Base-by-base conservation (phyloP, 495 filamentous ascomycete species). In the Xylaria sp. region DNA sequence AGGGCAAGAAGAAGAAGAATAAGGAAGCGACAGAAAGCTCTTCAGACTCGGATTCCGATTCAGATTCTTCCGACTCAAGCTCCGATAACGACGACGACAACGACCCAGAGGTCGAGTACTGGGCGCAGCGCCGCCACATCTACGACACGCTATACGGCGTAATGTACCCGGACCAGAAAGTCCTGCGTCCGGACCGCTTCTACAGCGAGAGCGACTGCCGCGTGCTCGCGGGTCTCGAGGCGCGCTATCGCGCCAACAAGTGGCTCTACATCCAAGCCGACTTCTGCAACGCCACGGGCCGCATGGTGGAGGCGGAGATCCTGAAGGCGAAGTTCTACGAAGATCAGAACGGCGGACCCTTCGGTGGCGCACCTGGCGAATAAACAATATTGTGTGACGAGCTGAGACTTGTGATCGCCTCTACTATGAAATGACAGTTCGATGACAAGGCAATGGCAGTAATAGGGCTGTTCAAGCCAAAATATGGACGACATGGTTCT, bases 211-310 rank as follows among this genome's bases (percentile, higher is more conserved):
- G 63, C 21, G 80, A 82, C 62, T 79, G 77, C 71, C 67, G 72
- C 21, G 46, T 78, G 0, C 73, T 84, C 7, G 76, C 78, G 24
- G 61, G 74, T 12, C 40, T 80, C 65, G 77, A 77, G 64, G 73
- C 68, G 9, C 69, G 71, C 31, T 72, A 77, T 61, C 59, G 59
- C 9, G 64, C 72, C 48, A 50, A 75, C 44, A 81, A 77, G 68
- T 82, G 78, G 76, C 65, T 80, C 29, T 40, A 75, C 8, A 74
- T 83, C 33, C 75, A 80, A 46, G 69, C 76, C 35, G 76, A 69
- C 0, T 83, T 83, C 73, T 81, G 73, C 43, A 81, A 80, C 50
- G 68, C 73, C 58, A 81, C 81, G 1, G 81, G 81, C 1, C 73
- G 77, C 55, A 76, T 77, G 75, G 69, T 83, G 2, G 67, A 61